Conservation (phyloP, 1,139 yeast genomes). For the Lizanozyma gosingica region DNA sequence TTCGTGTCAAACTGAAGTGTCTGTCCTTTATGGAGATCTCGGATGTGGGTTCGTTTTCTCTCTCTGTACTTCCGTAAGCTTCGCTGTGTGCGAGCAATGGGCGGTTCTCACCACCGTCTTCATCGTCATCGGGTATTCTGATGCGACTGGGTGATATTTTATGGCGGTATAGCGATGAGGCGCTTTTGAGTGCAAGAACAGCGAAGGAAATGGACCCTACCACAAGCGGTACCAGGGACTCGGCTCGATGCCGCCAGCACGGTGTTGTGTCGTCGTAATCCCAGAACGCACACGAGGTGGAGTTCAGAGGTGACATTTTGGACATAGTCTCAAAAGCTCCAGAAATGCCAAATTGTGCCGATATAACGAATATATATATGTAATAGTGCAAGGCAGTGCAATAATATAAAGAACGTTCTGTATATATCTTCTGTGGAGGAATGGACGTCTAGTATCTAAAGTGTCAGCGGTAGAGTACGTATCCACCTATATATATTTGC, state of each 20-base stretch:
- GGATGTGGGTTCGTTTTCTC: conserved; percentile 5
- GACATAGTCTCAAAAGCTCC: too few relatives aligned
- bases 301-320: too few relatives aligned
- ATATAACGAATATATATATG: too few relatives aligned
- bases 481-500: too few relatives aligned
- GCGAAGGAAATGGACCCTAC: conserved; percentile 22
- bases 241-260: conserved; percentile 33
- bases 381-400: too few relatives aligned
- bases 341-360: too few relatives aligned
- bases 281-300: conserved; percentile 23
- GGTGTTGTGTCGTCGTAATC: conserved; percentile 36
- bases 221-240: conserved; percentile 27
- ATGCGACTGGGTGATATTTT: conserved; percentile 3
- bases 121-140: conserved; percentile 3
- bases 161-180: conserved; percentile 7
- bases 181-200: conserved; percentile 18
- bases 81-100: conserved; percentile 24
- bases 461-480: too few relatives aligned
- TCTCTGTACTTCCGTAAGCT: conserved; percentile 20
- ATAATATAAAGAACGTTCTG: too few relatives aligned
- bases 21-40: conserved; percentile 26
- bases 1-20: conserved; percentile 42
- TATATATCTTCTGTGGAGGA: too few relatives aligned
- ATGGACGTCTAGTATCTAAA: too few relatives aligned
- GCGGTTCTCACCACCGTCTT: conserved; percentile 15